A percentile compares a stretch with the other conserved stretches of the same genome.
Conservation (phyloP, 208 protist species). For the Leishmania tropica region DNA sequence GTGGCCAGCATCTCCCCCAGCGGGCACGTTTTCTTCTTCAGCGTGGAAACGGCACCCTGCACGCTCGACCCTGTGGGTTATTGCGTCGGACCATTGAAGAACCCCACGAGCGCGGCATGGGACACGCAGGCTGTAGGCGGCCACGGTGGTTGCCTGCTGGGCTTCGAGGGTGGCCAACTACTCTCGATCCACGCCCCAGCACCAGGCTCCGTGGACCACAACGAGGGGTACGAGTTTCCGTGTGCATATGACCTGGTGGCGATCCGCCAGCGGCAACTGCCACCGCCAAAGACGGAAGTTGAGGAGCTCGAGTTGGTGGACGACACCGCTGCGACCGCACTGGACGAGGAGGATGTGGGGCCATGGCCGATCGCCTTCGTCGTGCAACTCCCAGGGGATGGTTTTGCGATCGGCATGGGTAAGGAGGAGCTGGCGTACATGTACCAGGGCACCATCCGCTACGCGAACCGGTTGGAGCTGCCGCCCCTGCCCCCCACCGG, state of each 20-base stretch:
- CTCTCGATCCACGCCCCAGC: conserved; percentile 59
- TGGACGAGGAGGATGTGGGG: conserved; percentile 82
- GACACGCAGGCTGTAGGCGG: conserved; percentile 29
- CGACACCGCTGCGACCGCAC: conserved; percentile 43
- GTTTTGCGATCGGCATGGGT: conserved; percentile 57
- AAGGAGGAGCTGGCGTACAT: conserved; percentile 77
- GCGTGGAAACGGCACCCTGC: conserved; percentile 26
- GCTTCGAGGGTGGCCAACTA: conserved; percentile 69
- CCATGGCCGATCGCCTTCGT: conserved; percentile 75
- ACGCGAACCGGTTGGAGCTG: conserved; percentile 51
- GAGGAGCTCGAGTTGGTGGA: conserved; percentile 59
- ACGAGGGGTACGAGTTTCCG: conserved; percentile 69
- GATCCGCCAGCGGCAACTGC: conserved; percentile 72
- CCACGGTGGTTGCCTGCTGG: conserved; percentile 63
- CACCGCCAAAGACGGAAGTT: conserved; percentile 55
- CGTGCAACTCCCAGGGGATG: conserved; percentile 35
- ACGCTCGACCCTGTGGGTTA: conserved; percentile 79
- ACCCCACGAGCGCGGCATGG: conserved; percentile 72
- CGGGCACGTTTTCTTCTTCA: conserved; percentile 95
- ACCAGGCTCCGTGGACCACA: conserved; percentile 56
- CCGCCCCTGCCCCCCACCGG: conserved; percentile 87
- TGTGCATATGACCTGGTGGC: conserved; percentile 69
- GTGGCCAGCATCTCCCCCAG: conserved; percentile 86
- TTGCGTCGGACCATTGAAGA: conserved; percentile 56
- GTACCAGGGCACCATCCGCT: conserved; percentile 68